A percentile compares a stretch with the other conserved stretches of the same genome.
phyloP scores from a whole-genome alignment of 768 basidiomycete genomes.

The Rhodosporidiobolus sp. region DNA sequence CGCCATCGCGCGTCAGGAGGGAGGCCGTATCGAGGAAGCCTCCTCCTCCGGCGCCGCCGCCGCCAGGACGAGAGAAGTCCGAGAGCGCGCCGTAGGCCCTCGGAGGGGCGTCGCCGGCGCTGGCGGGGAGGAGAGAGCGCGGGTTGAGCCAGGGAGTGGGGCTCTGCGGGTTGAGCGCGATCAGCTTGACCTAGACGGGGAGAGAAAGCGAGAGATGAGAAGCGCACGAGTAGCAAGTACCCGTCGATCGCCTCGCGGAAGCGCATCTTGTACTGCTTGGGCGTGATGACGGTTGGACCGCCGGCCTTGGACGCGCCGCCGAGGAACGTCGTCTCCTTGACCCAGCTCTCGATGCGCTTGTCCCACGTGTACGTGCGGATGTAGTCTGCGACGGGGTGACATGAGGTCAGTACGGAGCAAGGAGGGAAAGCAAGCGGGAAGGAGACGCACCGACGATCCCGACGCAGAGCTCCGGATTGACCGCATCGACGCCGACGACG shows the following conservation, averaged over 20 bases:
- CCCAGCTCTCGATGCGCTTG: constrained; percentile 97
- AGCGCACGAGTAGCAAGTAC: constrained; percentile 39
- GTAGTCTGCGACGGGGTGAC: constrained; percentile 60
- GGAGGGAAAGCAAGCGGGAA: constrained; percentile 35
- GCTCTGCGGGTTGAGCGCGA: not conserved
- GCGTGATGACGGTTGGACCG: constrained; percentile 94
- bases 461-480: constrained; percentile 83
- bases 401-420: constrained; percentile 60
- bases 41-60: too few species aligned
- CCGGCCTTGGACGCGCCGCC: constrained; percentile 54
- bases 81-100: not conserved
- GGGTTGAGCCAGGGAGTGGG: constrained; percentile 27
- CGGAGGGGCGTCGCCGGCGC: not conserved
- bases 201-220: not conserved
- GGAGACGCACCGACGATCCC: constrained; percentile 84
- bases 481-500: constrained; percentile 88
- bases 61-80: too few species aligned
- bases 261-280: constrained; percentile 73
- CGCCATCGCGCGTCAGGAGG: not conserved
- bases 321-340: constrained; percentile 88
- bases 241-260: constrained; percentile 44
- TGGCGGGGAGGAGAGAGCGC: constrained; percentile 2
- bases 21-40: not conserved
- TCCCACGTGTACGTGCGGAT: constrained; percentile 97
- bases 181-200: too few species aligned